phyloP scores from a whole-genome alignment of 176 grass and related monocot species.

The Calamus simplicifolius region DNA sequence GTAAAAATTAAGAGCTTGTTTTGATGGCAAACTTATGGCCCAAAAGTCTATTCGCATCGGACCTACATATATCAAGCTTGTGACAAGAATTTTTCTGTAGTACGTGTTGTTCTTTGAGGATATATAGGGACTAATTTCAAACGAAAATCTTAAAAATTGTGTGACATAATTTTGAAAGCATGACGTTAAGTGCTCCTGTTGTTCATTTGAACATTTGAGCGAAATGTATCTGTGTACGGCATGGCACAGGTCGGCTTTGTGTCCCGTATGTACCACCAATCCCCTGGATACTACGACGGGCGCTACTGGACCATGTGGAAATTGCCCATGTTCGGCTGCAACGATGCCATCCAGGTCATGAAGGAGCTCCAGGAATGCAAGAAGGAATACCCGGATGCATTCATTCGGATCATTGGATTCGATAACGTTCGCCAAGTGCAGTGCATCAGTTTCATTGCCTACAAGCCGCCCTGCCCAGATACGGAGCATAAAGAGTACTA shows the following conservation, averaged over 20 bases:
- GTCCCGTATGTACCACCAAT: conserved; percentile 15
- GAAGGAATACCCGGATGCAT: conserved; percentile 32
- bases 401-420: conserved; percentile 44
- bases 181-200: too few relatives aligned
- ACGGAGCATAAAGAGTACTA: too few relatives aligned
- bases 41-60: too few relatives aligned
- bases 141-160: too few relatives aligned
- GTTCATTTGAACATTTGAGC: not conserved
- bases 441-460: conserved; percentile 51
- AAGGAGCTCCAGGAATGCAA: conserved; percentile 29
- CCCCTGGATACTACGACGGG: conserved; percentile 32
- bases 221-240: too few relatives aligned
- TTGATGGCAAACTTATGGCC: too few relatives aligned
- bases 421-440: conserved; percentile 50
- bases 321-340: conserved; percentile 40
- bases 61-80: too few relatives aligned
- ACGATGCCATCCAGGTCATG: conserved; percentile 21
- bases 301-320: conserved; percentile 46
- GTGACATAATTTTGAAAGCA: not conserved
- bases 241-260: conserved; percentile 22
- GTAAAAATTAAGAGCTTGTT: too few relatives aligned
- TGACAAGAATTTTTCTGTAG: too few relatives aligned
- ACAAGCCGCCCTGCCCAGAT: conserved; percentile 33
- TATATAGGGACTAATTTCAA: too few relatives aligned
- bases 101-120: too few relatives aligned